A percentile compares a stretch with the other conserved stretches of the same genome.
Conservation (phyloP, 129 eudicot genomes). For the Escallonia rubra region DNA sequence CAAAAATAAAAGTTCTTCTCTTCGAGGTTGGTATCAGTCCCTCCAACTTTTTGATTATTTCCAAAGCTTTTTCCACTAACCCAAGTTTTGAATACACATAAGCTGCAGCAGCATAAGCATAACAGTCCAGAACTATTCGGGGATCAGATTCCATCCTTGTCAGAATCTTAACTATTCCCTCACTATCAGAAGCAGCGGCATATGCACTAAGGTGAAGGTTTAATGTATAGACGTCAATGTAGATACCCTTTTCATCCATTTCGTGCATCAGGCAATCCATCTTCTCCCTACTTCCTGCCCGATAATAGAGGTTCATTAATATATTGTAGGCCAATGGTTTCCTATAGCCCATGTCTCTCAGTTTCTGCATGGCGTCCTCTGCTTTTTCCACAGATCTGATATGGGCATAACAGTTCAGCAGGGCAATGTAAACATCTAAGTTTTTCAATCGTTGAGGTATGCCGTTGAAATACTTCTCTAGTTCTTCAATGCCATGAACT, state of each 20-base stretch:
- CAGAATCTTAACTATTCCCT: constrained; percentile 38
- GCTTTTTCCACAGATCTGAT: constrained; percentile 46
- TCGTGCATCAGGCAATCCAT: constrained; percentile 37
- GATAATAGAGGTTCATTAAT: constrained; percentile 39
- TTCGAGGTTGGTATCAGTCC: constrained; percentile 3
- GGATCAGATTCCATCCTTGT: constrained; percentile 37
- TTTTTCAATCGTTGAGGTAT: constrained; percentile 32
- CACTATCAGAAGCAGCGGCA: constrained; percentile 35
- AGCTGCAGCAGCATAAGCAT: constrained; percentile 27
- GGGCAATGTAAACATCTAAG: constrained; percentile 30
- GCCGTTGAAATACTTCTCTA: constrained; percentile 38
- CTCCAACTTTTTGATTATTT: constrained; percentile 35
- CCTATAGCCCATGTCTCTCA: constrained; percentile 23
- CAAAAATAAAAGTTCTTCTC: constrained; percentile 11
- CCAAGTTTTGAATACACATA: constrained; percentile 37
- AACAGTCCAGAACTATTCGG: constrained; percentile 16
- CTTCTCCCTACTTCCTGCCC: constrained; percentile 26
- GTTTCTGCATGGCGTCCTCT: constrained; percentile 37
- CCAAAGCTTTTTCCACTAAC: constrained; percentile 30
- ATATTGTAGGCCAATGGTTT: constrained; percentile 27
- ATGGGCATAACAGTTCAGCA: constrained; percentile 40
- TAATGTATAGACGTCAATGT: constrained; percentile 19
- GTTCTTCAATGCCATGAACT: constrained; percentile 48
- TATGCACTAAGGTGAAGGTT: constrained; percentile 28
- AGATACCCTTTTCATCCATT: constrained; percentile 42